Evolutionary conservation across 345 rosid species (phyloP), one percentile per base, ranked within the genome.

Genomic region (Gossypium rotundifolium): DNA sequence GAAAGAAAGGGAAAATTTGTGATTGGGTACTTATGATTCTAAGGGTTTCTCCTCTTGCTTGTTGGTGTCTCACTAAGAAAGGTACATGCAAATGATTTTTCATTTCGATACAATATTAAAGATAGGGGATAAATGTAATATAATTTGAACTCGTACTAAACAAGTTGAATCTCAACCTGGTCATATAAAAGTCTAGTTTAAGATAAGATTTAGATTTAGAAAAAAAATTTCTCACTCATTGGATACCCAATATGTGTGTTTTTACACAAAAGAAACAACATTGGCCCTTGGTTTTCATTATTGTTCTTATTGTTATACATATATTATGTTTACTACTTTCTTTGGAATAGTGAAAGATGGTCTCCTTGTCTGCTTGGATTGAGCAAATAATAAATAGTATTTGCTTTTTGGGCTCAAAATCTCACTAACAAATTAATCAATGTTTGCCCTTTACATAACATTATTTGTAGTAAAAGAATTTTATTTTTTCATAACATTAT

Each of bases 361-460:
- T 81, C 88, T 74, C 81, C 78, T 80, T 84, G 90, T 85, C 89
- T 84, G 76, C 84, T 84, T 68, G 4, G 46, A 45, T 40, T 62
- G 7, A 59, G 42, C 63, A 59, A 33, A 33, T 68, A 48, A 51
- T 42, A 58, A 65, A 52, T 14, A 16, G 9, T 17, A 7, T 11
- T 18, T 58, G 1, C 20, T 44, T 59, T 8, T 52, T 1, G 7
- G 71, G 83, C 87, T 86, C 87, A 86, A 80, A 84, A 61, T 68
- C 78, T 80, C 66, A 81, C 76, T 61, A 20, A 1, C 11, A 17
- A 65, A 2, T 42, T 9, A 64, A 2, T 67, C 22, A 22, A 58
- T 23, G 12, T 3, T 18, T 33, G 3, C 11, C 20, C 61, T 11
- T 58, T 23, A 3, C 23, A 7, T 77, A 48, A 70, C 71, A 53